Evolutionary conservation across 495 filamentous ascomycete species (phyloP), one percentile per base, ranked within the genome.

Genomic region (Lentithecium fluviatile): DNA sequence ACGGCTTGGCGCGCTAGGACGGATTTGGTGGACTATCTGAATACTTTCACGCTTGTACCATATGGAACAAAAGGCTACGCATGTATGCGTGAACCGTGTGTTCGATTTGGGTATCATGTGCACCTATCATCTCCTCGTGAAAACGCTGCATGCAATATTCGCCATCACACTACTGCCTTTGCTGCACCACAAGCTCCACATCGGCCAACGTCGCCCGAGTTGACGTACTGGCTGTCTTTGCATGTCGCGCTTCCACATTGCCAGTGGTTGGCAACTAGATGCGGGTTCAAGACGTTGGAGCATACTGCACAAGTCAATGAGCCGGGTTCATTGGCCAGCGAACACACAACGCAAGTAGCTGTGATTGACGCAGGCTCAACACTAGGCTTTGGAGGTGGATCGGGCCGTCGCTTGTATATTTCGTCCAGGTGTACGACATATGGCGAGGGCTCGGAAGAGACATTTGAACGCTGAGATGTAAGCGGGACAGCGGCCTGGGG

Each of bases 121-220:
- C 40, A 56, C 11, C 26, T 45, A 15, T 45, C n/a, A 3, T 45
- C 3, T 23, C 43, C 23, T 21, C 19, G 4, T 19, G 21, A 43
- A 15, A 26, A 13, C 19, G 20, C 23, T 34, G 11, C 8, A 36
- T 48, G 25, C 29, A 5, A 36, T 19, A n/a, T 4, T 21, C 1
- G 21, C 26, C 7, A 46, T 46, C 19, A 19, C 24, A 11, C 45
- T 1, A 29, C 34, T 21, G 53, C 42, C 57, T 66, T 73, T 43
- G 62, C 49, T 34, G 70, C 70, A 15, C 86, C 84, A 67, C 88
- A 91, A 23, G 86, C 71, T 19, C 85, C 86, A 67, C 88, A 91
- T 7, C 83, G 64, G 15, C 82, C 85, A 29, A 75, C 81, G 68
- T 89, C 86, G 1, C 77, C 79, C 2, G 85, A 77, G 65, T 90